Conservation (phyloP, 2,329 filamentous ascomycete genomes). For the Aureobasidium sp. region DNA sequence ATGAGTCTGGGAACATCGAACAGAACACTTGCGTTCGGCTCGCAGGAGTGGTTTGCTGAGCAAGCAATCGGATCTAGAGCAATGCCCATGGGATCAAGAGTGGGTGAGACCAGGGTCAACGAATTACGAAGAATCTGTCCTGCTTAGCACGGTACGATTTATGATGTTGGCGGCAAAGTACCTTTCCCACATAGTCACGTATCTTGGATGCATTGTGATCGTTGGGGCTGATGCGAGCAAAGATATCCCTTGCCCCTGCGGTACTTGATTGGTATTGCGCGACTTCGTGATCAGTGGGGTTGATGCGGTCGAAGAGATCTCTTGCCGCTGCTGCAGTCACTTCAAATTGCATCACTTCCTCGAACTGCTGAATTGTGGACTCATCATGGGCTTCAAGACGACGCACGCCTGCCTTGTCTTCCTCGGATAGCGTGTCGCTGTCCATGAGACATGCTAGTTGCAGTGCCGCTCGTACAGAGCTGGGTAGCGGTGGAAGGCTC, state of each 20-base stretch:
- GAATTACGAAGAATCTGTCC: slow-evolving; percentile 49
- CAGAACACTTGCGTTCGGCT: slow-evolving; percentile 48
- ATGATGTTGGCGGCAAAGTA: not conserved
- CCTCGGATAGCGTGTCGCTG: slow-evolving; percentile 28
- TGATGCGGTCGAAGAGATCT: not conserved
- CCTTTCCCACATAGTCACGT: slow-evolving; percentile 1
- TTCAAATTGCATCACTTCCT: not conserved
- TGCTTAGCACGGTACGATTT: not conserved
- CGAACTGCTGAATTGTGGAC: not conserved
- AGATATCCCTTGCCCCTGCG: not conserved
- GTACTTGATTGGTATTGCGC: not conserved
- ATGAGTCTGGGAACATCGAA: slow-evolving; percentile 46
- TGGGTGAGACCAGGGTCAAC: slow-evolving; percentile 46
- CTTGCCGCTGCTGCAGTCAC: not conserved
- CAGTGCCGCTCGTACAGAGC: slow-evolving; percentile 46
- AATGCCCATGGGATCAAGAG: slow-evolving; percentile 51
- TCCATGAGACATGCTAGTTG: slow-evolving; percentile 42
- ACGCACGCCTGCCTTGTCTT: slow-evolving; percentile 36
- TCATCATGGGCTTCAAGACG: slow-evolving; percentile 22
- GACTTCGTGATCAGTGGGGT: not conserved
- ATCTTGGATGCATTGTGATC: not conserved
- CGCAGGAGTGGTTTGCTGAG: slow-evolving; percentile 53
- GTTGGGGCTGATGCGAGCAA: not conserved
- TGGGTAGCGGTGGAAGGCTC: slow-evolving; percentile 37
- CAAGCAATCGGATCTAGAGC: slow-evolving; percentile 47